A percentile compares a stretch with the other conserved stretches of the same genome.
Evolutionary conservation across 805 yeast genomes (phyloP).

Genomic region (Cyberlindnera bimundalis): DNA sequence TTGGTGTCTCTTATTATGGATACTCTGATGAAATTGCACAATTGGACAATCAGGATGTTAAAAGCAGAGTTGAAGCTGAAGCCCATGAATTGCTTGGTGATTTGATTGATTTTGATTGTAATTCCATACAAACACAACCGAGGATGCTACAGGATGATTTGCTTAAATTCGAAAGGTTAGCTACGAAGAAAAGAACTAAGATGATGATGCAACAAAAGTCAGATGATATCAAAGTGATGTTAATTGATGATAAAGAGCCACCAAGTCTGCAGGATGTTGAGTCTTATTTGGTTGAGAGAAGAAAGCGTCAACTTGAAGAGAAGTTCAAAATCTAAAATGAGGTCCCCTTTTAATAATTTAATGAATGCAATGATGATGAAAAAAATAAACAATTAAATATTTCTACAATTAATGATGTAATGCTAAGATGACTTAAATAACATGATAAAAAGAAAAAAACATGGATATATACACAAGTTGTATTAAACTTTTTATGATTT

Average conservation of each 20-base stretch:
- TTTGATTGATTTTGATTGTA: constrained; percentile 1
- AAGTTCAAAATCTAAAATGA: constrained; percentile 7
- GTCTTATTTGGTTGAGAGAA: constrained; percentile 18
- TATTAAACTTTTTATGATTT: not conserved
- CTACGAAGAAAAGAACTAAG: constrained; percentile 24
- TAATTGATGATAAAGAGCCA: constrained; percentile 9
- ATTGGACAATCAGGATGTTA: not conserved
- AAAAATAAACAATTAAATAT: no score
- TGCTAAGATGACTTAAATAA: constrained; percentile 7
- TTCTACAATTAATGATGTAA: not conserved
- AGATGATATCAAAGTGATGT: not conserved
- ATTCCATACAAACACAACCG: not conserved
- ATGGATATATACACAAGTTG: constrained; percentile 6
- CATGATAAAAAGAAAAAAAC: constrained; percentile 1
- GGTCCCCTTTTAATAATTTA: no score
- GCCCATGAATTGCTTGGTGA: constrained; percentile 4
- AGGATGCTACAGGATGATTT: constrained; percentile 22
- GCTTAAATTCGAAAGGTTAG: constrained; percentile 30
- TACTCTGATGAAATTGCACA: constrained; percentile 26
- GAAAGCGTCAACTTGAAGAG: constrained; percentile 15
- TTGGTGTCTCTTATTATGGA: constrained; percentile 43
- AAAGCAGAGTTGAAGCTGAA: not conserved
- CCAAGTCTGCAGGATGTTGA: constrained; percentile 13
- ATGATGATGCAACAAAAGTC: constrained; percentile 3
- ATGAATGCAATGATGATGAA: no score